These are phyloP conservation scores for Lobosporangium transversale DNA, from an alignment of 192 early-diverging fungal species.

Conservation along the genomic window DNA sequence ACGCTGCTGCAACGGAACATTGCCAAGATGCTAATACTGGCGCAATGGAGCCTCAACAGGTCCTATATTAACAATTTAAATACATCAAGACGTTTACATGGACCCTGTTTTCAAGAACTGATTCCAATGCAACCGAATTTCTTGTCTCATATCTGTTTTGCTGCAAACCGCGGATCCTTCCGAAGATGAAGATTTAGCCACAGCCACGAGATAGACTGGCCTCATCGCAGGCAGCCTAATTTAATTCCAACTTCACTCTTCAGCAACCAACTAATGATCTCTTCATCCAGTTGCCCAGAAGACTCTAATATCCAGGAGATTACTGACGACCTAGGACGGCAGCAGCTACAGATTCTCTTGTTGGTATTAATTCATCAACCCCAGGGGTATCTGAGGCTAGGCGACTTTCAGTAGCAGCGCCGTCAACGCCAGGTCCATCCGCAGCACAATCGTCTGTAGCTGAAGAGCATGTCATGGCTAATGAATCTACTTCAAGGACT, in stretches of 20 bases:
- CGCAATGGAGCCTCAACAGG: too few relatives aligned
- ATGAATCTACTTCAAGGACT: background rate
- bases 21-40: too few relatives aligned
- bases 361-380: background rate
- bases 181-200: slow-evolving; percentile 28
- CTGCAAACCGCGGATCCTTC: slow-evolving; percentile 24
- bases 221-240: slow-evolving; percentile 4
- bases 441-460: background rate
- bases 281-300: background rate
- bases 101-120: slow-evolving; percentile 26
- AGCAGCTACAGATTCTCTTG: background rate
- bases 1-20: too few relatives aligned
- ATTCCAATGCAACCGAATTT: slow-evolving; percentile 31
- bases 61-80: too few relatives aligned
- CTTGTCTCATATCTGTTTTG: slow-evolving; percentile 27
- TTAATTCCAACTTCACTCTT: background rate
- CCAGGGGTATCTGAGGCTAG: background rate
- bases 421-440: slow-evolving; percentile 14
- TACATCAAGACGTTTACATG: slow-evolving; percentile 4
- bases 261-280: slow-evolving; percentile 19
- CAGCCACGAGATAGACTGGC: background rate
- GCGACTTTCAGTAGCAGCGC: background rate
- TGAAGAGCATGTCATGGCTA: slow-evolving; percentile 13
- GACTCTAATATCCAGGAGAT: slow-evolving; percentile 3
- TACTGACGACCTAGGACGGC: background rate